Conservation (phyloP, 805 yeast species). For the Saccharomyces cerevisiae region DNA sequence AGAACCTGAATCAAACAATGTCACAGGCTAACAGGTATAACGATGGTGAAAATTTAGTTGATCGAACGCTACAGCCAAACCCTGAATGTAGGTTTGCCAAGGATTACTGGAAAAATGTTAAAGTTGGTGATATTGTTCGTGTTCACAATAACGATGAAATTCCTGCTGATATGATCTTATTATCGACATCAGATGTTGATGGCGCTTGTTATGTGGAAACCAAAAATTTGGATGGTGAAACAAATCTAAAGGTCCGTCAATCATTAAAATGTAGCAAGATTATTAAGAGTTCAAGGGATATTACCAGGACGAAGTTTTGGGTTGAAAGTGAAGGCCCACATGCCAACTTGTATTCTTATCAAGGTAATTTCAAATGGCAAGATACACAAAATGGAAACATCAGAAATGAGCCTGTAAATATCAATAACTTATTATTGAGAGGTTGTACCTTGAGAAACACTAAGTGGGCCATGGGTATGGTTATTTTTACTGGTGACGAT, state of each 20-base stretch:
- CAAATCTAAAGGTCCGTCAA: slow-evolving; percentile 69
- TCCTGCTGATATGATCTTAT: slow-evolving; percentile 64
- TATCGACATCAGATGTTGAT: slow-evolving; percentile 60
- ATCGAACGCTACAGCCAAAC: slow-evolving; percentile 43
- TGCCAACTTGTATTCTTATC: slow-evolving; percentile 65
- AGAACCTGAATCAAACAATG: slow-evolving; percentile 30
- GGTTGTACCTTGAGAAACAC: slow-evolving; percentile 77
- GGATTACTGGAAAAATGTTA: slow-evolving; percentile 56
- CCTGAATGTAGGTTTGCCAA: slow-evolving; percentile 30
- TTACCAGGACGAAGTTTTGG: slow-evolving; percentile 48
- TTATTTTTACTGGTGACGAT: slow-evolving; percentile 69
- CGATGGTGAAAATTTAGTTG: slow-evolving; percentile 46
- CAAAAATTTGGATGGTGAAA: slow-evolving; percentile 74
- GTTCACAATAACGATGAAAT: slow-evolving; percentile 68
- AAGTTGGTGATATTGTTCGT: slow-evolving; percentile 67
- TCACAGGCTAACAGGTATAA: slow-evolving; percentile 22
- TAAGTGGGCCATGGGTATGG: slow-evolving; percentile 75
- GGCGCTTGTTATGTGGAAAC: slow-evolving; percentile 73
- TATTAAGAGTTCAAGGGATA: slow-evolving; percentile 42
- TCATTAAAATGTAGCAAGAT: slow-evolving; percentile 54
- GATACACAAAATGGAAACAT: slow-evolving; percentile 22
- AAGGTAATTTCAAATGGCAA: slow-evolving; percentile 56
- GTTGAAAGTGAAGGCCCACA: slow-evolving; percentile 83
- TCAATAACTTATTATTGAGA: slow-evolving; percentile 61
- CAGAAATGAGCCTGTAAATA: slow-evolving; percentile 55